Evolutionary conservation across 2,329 filamentous ascomycete genomes (phyloP).

Genomic region (Aspergillus sp.): DNA sequence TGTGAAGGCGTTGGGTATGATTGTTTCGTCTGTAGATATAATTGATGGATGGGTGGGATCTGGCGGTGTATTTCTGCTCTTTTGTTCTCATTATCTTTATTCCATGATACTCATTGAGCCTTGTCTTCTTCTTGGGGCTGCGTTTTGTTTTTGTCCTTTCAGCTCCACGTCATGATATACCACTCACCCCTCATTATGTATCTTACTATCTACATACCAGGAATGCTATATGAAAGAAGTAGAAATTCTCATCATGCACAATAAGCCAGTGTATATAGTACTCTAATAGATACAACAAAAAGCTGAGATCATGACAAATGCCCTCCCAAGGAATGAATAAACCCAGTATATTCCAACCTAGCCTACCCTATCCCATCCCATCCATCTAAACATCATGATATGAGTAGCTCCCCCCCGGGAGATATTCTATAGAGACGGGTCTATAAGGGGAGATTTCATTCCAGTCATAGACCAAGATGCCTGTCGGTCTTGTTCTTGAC

Average conservation of each 20-base stretch:
- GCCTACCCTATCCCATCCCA: too few relatives aligned
- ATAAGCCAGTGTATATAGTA: too few relatives aligned
- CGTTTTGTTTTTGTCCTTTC: neutral
- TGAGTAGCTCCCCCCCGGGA: too few relatives aligned
- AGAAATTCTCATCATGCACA: too few relatives aligned
- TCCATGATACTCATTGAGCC: neutral
- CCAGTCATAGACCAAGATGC: neutral
- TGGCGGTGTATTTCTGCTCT: neutral
- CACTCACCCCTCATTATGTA: neutral
- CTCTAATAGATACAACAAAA: neutral
- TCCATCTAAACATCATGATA: too few relatives aligned
- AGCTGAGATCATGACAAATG: neutral
- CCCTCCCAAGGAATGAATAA: neutral
- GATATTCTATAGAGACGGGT: too few relatives aligned
- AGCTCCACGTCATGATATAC: neutral
- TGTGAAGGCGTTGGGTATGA: conserved; percentile 2
- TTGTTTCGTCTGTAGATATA: conserved; percentile 3
- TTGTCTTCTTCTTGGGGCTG: neutral
- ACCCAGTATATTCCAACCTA: neutral
- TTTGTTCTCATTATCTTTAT: neutral
- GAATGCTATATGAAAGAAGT: too few relatives aligned
- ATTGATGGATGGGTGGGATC: neutral
- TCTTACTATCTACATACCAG: too few relatives aligned
- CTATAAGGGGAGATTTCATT: neutral
- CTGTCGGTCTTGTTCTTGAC: too few relatives aligned